Percentiles rank a stretch among this genome's conserved stretches.
These are phyloP conservation scores for Aspergillus sp. DNA, from an alignment of 2,329 filamentous ascomycete genomes.

Conservation along the genomic window DNA sequence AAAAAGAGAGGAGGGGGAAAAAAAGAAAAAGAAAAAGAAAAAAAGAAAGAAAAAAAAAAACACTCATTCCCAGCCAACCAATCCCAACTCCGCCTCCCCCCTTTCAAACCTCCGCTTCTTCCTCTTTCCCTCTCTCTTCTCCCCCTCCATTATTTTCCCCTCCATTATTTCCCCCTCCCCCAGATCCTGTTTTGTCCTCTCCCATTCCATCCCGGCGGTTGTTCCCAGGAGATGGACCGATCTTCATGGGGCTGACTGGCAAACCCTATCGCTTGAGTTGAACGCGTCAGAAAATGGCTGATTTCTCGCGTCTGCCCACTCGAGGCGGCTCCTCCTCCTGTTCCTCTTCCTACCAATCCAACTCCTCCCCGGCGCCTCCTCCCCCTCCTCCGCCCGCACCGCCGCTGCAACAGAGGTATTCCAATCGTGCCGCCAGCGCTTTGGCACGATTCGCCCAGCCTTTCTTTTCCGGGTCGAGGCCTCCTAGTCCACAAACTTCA, in stretches of 20 bases:
- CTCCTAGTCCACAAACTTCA: conserved; percentile 47
- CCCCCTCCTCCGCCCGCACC: conserved; percentile 33
- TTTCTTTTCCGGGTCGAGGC: conserved; percentile 50
- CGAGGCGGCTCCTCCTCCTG: conserved; percentile 22
- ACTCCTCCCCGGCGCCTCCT: conserved; percentile 24
- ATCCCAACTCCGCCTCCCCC: conserved; percentile 5
- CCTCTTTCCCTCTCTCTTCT: not conserved
- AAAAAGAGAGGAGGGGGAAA: not conserved
- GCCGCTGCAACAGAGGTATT: conserved; percentile 35
- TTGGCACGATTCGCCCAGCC: conserved; percentile 51
- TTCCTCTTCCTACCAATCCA: conserved; percentile 17
- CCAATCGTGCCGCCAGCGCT: conserved; percentile 42
- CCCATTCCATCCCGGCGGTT: not conserved
- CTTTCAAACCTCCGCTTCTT: not conserved
- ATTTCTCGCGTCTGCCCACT: conserved; percentile 19
- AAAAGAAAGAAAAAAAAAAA: conserved; percentile 8
- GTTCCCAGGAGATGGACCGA: conserved; percentile 10
- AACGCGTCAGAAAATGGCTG: conserved; percentile 15
- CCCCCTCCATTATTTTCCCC: conserved; percentile 6
- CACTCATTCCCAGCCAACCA: not conserved
- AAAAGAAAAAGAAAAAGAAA: not conserved
- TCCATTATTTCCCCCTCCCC: not conserved
- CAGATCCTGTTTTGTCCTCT: too few relatives aligned
- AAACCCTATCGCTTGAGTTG: not conserved
- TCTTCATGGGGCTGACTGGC: conserved; percentile 16